These are phyloP conservation scores for Salvia miltiorrhiza DNA, from an alignment of 257 asterid species.

Conservation along the genomic window DNA sequence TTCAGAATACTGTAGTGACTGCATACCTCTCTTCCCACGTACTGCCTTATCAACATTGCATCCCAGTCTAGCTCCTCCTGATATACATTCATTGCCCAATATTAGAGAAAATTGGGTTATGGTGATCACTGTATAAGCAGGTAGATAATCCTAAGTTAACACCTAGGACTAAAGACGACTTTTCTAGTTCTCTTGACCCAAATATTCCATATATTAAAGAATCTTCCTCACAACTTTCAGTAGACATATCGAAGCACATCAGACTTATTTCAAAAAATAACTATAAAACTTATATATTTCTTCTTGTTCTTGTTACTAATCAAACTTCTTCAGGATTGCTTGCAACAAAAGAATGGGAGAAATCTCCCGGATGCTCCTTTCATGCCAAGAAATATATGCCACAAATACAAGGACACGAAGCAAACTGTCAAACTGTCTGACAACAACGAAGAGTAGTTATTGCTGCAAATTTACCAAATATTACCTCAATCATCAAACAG, in stretches of 20 bases:
- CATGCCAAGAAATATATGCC: background rate
- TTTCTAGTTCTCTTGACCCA: background rate
- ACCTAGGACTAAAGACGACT: background rate
- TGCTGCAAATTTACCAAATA: background rate
- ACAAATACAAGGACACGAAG: background rate
- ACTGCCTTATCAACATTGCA: slow-evolving; percentile 57
- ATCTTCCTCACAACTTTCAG: background rate
- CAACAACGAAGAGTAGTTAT: background rate
- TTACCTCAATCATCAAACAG: slow-evolving; percentile 3
- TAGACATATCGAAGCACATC: background rate
- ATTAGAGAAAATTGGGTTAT: slow-evolving; percentile 21
- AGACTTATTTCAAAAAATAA: background rate
- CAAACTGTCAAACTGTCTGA: background rate
- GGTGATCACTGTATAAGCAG: slow-evolving; percentile 4
- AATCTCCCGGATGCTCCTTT: slow-evolving; percentile 8
- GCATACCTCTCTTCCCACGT: slow-evolving; percentile 89
- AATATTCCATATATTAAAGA: background rate
- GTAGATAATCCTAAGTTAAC: background rate
- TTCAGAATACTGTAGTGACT: background rate
- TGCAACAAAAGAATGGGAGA: background rate
- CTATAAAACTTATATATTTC: background rate
- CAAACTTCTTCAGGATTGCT: background rate
- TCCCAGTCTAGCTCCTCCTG: slow-evolving; percentile 89
- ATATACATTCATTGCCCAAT: slow-evolving; percentile 26
- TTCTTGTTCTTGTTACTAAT: background rate